Base-by-base conservation (phyloP, 106 monocot species). In the Allium fistulosum region DNA sequence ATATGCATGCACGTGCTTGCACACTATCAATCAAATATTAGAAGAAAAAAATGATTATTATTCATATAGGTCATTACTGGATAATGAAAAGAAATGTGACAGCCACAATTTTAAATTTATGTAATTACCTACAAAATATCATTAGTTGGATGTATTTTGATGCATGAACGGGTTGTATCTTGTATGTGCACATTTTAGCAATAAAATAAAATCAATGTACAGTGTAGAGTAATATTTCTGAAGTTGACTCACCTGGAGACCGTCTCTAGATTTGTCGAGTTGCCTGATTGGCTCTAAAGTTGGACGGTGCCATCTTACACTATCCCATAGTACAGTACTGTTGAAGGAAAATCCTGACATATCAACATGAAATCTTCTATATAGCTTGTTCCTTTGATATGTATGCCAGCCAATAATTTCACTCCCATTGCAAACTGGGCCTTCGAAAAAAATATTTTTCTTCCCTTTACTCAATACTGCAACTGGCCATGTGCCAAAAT, bases 331-430 rank as follows among this genome's bases (percentile, higher is more conserved):
- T 56, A 91, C 77, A 46, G 87, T 80, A 49, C 90, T 87, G 67
- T 91, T 91, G 67, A 91, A 91, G 48, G 90, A 86, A 73, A 91
- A 83, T 53, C 87, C 87, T n/a, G 90, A 81, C 63, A 87, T 74
- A 52, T 73, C 74, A 55, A 74, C 65, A 69, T 71, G 83, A 48
- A 91, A 87, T 75, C 89, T 82, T 60, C 70, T 66, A 75, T 66
- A 59, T 49, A 71, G 46, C 69, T 61, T 74, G 16, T 14, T 73
- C 74, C 72, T 72, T 62, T 69, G 77, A 63, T 80, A 78, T 27
- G 78, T 77, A 53, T 85, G 89, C 89, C 85, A 85, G 59, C 89
- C 82, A 28, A 78, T 74, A 66, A 89, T 74, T 72, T 75, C 61
- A 70, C 74, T 85, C 13, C 82, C 80, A 55, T 82, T 89, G 71